A percentile compares a stretch with the other conserved stretches of the same genome.
Evolutionary conservation across 192 early-diverging fungal genomes (phyloP).

Genomic region (Backusella tuberculispora): DNA sequence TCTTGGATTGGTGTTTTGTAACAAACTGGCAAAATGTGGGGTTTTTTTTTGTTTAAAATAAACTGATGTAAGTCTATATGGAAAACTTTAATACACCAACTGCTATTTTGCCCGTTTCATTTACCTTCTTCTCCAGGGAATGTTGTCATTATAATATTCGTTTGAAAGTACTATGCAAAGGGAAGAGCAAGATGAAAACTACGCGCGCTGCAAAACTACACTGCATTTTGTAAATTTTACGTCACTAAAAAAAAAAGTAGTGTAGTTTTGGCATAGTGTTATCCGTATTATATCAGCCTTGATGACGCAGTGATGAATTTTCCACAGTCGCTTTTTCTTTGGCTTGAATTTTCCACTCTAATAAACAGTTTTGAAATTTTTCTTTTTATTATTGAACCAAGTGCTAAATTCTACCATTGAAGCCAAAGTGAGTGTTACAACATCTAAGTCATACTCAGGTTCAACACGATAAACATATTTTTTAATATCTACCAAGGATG

Average conservation of each 20-base stretch:
- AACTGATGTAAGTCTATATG: slow-evolving; percentile 9
- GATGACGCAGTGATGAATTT: not conserved
- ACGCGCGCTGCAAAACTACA: not conserved
- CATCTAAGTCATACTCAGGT: too few relatives aligned
- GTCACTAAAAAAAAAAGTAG: too few relatives aligned
- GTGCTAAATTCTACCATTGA: too few relatives aligned
- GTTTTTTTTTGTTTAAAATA: not conserved
- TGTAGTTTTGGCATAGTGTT: too few relatives aligned
- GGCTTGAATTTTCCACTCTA: not conserved
- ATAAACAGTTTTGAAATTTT: too few relatives aligned
- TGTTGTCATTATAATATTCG: not conserved
- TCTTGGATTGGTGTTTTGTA: not conserved
- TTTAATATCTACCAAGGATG: too few relatives aligned
- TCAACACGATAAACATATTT: too few relatives aligned
- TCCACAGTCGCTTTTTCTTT: not conserved
- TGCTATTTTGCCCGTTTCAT: slow-evolving; percentile 1
- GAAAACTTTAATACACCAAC: not conserved
- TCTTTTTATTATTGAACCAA: too few relatives aligned
- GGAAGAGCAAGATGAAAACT: not conserved
- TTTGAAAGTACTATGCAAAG: slow-evolving; percentile 3
- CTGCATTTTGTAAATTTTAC: too few relatives aligned
- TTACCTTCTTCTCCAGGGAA: slow-evolving; percentile 2
- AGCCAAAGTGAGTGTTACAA: too few relatives aligned
- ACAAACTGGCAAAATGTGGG: not conserved
- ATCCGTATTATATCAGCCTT: not conserved